These are phyloP conservation scores for Zygotorulaspora danielsina DNA, from an alignment of 805 yeast species.

Conservation along the genomic window DNA sequence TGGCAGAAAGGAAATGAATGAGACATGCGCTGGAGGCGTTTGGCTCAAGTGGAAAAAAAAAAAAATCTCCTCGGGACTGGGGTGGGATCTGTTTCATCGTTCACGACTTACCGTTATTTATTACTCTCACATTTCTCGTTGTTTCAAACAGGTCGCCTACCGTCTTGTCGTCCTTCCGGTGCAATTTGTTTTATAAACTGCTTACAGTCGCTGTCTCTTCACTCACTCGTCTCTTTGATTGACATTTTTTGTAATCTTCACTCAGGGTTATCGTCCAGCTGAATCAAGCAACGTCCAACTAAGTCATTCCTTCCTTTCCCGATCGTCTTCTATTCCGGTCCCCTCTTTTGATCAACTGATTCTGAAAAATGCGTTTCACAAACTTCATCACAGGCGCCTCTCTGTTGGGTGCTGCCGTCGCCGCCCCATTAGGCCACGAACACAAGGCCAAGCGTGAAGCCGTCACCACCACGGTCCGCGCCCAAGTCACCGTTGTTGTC, in stretches of 20 bases:
- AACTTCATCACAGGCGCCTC: conserved; percentile 45
- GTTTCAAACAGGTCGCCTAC: too few relatives aligned
- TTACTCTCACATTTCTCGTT: too few relatives aligned
- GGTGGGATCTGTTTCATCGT: too few relatives aligned
- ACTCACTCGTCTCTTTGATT: not conserved
- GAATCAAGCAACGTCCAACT: conserved; percentile 13
- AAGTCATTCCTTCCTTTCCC: conserved; percentile 16
- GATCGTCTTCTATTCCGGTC: not conserved
- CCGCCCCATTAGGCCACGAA: conserved; percentile 62
- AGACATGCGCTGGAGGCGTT: too few relatives aligned
- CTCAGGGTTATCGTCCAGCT: too few relatives aligned
- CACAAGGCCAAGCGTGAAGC: conserved; percentile 46
- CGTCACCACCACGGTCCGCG: conserved; percentile 49
- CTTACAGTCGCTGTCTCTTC: not conserved
- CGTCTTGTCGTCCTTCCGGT: too few relatives aligned
- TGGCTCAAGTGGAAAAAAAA: too few relatives aligned
- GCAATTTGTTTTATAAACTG: too few relatives aligned
- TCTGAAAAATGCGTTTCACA: conserved; percentile 45
- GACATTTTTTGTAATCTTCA: not conserved
- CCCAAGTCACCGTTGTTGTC: conserved; percentile 37
- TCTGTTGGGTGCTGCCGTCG: conserved; percentile 47
- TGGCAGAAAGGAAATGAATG: too few relatives aligned
- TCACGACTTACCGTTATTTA: too few relatives aligned
- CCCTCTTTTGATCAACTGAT: not conserved
- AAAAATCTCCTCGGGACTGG: too few relatives aligned